Base-by-base conservation (phyloP, 306 rosid species). In the Biancaea sappan region DNA sequence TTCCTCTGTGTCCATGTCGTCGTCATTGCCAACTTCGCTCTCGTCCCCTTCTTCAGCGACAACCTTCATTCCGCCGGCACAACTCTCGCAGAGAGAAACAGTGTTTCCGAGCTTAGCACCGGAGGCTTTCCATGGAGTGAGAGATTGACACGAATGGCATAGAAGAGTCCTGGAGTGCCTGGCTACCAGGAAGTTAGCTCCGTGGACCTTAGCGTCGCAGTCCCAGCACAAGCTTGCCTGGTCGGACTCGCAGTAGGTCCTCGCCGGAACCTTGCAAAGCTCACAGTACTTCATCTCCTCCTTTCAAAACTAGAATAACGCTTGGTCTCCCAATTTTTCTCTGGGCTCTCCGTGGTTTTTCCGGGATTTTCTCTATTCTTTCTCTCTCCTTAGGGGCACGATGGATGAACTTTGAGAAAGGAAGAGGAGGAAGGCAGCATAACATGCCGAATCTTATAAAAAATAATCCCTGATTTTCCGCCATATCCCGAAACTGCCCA, bases 151-250 rank as follows among this genome's bases (percentile, higher is more conserved):
- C 0, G 77, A 47, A 52, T 80, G 89, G 77, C 97, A 92, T 63
- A 92, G 90, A 19, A 92, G 90, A 24, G 85, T 84, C 57, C 96
- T 60, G 0, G 79, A 47, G 86, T 92, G 97, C 54, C 96, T 82
- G 14, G 90, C 84, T 6, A 89, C 97, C 21, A 92, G 26, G 80
- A 89, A 92, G 69, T 92, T 92, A 31, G 96, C 96, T 8, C 86
- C 84, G 72, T 92, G 96, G 5, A 92, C 93, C 84, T 83, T 88
- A 12, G 82, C 83, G 71, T 92, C 97, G 84, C 97, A 92, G 76
- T 59, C 72, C 97, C 93, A 92, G 75, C 97, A 92, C 18, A 92
- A 43, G 72, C 81, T 84, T 0, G 97, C 97, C 75, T 85, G 87
- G 75, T 92, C 97, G 0, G 93, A 83, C 57, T 92, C 93, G 31